Conservation (phyloP, 2,329 filamentous ascomycete genomes). For the Fusarium subtropicale region DNA sequence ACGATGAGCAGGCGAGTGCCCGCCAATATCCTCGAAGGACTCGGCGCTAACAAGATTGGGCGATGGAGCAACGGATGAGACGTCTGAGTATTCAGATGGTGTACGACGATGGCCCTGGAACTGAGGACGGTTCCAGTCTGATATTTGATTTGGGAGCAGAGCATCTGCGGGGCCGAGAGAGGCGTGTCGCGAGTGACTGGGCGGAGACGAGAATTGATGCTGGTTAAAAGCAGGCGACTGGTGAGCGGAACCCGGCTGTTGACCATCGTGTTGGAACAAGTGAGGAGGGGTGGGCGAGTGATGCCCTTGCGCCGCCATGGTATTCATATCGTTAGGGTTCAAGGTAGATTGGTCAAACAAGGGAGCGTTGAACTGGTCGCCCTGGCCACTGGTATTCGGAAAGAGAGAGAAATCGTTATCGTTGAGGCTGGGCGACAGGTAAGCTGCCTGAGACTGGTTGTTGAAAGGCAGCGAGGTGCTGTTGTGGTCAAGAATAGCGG, state of each 20-base stretch:
- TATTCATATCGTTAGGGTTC: slow-evolving; percentile 60
- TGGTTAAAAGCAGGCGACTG: slow-evolving; percentile 69
- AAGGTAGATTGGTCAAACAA: slow-evolving; percentile 66
- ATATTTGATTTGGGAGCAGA: slow-evolving; percentile 63
- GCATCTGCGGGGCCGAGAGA: slow-evolving; percentile 69
- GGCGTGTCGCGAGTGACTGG: slow-evolving; percentile 66
- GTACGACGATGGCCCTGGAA: slow-evolving; percentile 87
- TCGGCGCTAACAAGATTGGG: slow-evolving; percentile 84
- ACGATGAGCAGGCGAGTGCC: slow-evolving; percentile 83
- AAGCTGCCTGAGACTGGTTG: slow-evolving; percentile 57
- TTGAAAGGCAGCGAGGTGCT: slow-evolving; percentile 56
- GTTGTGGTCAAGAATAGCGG: slow-evolving; percentile 56
- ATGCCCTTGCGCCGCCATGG: slow-evolving; percentile 67
- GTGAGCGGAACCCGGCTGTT: slow-evolving; percentile 61
- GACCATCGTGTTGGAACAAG: slow-evolving; percentile 62
- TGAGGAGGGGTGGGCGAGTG: slow-evolving; percentile 69
- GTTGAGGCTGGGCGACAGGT: slow-evolving; percentile 64
- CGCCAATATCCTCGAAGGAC: slow-evolving; percentile 77
- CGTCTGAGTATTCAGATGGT: slow-evolving; percentile 92
- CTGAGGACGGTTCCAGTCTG: slow-evolving; percentile 66
- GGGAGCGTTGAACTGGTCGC: slow-evolving; percentile 70
- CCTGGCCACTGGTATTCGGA: slow-evolving; percentile 62
- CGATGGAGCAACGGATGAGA: slow-evolving; percentile 86
- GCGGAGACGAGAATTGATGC: slow-evolving; percentile 65
- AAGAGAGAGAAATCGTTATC: slow-evolving; percentile 74